Evolutionary conservation across 1,139 yeast species (phyloP).

Genomic region (Insectozyma bohioensis): DNA sequence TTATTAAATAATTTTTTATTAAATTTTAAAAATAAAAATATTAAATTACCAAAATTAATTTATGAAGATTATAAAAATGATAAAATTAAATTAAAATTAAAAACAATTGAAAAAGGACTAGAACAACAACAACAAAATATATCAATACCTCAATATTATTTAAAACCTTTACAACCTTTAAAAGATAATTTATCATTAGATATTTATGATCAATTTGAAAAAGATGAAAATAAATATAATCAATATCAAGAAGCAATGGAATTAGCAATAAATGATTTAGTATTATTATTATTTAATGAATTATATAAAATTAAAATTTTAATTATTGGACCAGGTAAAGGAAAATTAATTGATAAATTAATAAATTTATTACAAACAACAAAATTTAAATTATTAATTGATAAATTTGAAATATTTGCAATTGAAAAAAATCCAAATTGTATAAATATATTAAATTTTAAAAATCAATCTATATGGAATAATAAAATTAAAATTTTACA

Average conservation of each 20-base stretch:
- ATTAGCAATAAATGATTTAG: constrained; percentile 46
- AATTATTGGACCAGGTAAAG: constrained; percentile 86
- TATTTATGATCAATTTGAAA: constrained; percentile 69
- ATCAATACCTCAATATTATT: constrained; percentile 7
- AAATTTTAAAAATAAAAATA: too few species aligned
- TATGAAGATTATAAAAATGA: too few species aligned
- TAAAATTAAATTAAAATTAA: too few species aligned
- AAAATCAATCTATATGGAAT: constrained; percentile 46
- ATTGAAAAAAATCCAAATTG: constrained; percentile 76
- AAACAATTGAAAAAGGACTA: background rate
- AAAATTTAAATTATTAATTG: background rate
- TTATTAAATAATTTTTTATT: too few species aligned
- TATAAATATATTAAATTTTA: constrained; percentile 40
- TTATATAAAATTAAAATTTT: constrained; percentile 33
- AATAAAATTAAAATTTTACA: constrained; percentile 47
- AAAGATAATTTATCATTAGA: constrained; percentile 52
- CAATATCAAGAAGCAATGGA: constrained; percentile 67
- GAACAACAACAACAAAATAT: constrained; percentile 1
- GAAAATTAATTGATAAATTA: constrained; percentile 61
- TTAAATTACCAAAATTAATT: too few species aligned
- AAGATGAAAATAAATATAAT: constrained; percentile 65
- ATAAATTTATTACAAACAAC: constrained; percentile 5
- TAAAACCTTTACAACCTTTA: constrained; percentile 70
- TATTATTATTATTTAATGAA: too few species aligned
- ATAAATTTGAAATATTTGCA: constrained; percentile 16